Evolutionary conservation across 164 flowering plant species (phyloP).

Genomic region (Aristolochia californica): DNA sequence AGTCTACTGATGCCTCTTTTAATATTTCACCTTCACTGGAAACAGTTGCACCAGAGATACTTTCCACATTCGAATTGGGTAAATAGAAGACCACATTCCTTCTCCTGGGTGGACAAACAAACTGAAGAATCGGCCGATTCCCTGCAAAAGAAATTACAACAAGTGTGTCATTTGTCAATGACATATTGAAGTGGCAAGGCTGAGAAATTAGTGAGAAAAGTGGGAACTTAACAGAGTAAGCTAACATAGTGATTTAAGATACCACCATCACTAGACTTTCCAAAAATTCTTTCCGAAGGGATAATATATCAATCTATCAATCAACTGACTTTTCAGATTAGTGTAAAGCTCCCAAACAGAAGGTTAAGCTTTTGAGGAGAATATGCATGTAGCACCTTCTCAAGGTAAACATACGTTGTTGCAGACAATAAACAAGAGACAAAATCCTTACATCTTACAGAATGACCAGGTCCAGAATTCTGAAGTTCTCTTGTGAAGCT

Average conservation of each 20-base stretch:
- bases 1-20: background rate
- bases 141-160: constrained; percentile 1
- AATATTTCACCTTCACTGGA: background rate
- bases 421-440: background rate
- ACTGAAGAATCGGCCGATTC: background rate
- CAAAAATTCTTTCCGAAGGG: no score
- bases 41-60: constrained; percentile 1
- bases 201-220: background rate
- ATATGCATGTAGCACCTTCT: background rate
- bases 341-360: background rate
- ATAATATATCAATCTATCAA: background rate
- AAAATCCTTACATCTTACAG: no score
- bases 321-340: background rate
- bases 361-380: background rate
- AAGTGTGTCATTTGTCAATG: no score
- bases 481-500: no score
- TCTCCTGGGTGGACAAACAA: constrained; percentile 1
- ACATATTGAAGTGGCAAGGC: background rate
- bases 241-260: no score
- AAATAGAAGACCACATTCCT: constrained; percentile 1
- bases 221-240: no score
- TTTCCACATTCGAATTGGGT: constrained; percentile 1
- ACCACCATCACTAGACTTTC: no score
- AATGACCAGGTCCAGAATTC: no score
- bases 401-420: background rate